Conservation (phyloP, 23 red algal genomes). For the Agarophyton chilense region DNA sequence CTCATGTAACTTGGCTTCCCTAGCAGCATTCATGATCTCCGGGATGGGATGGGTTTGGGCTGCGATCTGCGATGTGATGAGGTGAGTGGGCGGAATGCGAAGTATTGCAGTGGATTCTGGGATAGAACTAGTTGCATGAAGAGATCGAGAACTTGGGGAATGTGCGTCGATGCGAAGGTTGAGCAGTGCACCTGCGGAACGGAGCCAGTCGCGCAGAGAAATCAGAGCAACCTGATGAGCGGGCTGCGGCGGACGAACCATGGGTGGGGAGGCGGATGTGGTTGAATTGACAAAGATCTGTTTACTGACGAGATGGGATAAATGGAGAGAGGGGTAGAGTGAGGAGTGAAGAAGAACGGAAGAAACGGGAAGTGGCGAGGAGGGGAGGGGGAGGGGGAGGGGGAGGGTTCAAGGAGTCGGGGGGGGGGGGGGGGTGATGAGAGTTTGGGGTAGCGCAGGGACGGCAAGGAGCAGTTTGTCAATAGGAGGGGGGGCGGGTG, state of each 20-base stretch:
- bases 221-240: background rate
- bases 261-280: background rate
- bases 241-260: slow-evolving; percentile 30
- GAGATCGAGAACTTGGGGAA: background rate
- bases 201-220: slow-evolving; percentile 1
- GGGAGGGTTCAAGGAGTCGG: too few species aligned
- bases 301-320: background rate
- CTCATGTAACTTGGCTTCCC: slow-evolving; percentile 1
- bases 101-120: background rate
- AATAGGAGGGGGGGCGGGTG: background rate
- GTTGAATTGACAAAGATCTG: background rate
- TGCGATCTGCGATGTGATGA: background rate
- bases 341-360: background rate
- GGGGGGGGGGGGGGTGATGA: too few species aligned
- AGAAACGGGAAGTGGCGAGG: too few species aligned
- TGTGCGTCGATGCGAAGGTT: background rate
- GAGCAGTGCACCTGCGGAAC: background rate
- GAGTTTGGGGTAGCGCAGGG: too few species aligned
- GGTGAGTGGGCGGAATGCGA: slow-evolving; percentile 3
- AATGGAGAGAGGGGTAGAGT: background rate
- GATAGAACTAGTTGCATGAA: background rate
- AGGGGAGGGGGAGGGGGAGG: too few species aligned
- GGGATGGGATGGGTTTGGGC: background rate
- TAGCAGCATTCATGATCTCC: background rate
- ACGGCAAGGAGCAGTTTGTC: too few species aligned